Evolutionary conservation across 805 yeast species (phyloP).

Genomic region (Zygosaccharomyces bisporus): DNA sequence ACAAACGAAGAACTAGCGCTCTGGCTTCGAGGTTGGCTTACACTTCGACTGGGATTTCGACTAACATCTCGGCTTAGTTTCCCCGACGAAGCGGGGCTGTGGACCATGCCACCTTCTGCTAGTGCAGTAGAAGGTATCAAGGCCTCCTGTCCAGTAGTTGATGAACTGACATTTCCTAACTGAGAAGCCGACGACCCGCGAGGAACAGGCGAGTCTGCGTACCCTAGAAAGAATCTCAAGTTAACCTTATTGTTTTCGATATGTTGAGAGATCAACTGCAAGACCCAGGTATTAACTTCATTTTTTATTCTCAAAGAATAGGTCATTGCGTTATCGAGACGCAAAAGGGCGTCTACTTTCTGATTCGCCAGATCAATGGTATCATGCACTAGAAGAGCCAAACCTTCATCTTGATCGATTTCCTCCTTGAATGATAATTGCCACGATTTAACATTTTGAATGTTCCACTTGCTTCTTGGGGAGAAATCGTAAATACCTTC

Average conservation of each 20-base stretch:
- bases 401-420: constrained; percentile 49
- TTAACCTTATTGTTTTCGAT: constrained; percentile 44
- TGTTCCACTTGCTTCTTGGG: constrained; percentile 58
- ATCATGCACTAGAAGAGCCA: constrained; percentile 59
- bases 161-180: not conserved
- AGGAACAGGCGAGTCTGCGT: not conserved
- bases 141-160: constrained; percentile 4
- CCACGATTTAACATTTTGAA: constrained; percentile 41
- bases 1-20: constrained; percentile 3
- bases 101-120: constrained; percentile 2
- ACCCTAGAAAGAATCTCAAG: constrained; percentile 1
- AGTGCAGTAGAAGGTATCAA: constrained; percentile 6
- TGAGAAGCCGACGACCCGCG: not conserved
- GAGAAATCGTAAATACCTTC: constrained; percentile 40
- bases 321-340: constrained; percentile 70
- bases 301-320: constrained; percentile 72
- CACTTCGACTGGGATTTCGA: not conserved
- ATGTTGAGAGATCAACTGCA: constrained; percentile 60
- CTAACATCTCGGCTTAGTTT: constrained; percentile 4
- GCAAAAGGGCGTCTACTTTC: constrained; percentile 64
- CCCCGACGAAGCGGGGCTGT: not conserved
- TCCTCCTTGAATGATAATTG: constrained; percentile 27
- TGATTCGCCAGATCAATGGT: constrained; percentile 56
- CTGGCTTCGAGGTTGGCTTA: not conserved
- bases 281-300: constrained; percentile 70